A percentile compares a stretch with the other conserved stretches of the same genome.
These are phyloP conservation scores for Cladosporium sp. DNA, from an alignment of 2,329 filamentous ascomycete genomes.

Conservation along the genomic window DNA sequence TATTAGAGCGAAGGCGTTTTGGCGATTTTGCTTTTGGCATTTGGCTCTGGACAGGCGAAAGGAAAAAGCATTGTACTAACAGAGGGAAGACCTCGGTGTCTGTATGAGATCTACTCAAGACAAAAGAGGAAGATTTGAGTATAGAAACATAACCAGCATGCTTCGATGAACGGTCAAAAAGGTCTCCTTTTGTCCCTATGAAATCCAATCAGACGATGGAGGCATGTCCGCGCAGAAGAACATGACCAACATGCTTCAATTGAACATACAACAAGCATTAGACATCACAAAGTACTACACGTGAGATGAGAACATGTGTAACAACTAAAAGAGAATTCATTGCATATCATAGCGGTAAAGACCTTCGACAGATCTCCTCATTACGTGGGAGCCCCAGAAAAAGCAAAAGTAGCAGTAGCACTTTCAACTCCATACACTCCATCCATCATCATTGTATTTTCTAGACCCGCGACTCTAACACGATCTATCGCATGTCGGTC, in stretches of 20 bases:
- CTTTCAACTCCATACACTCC: neutral
- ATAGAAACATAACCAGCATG: no score
- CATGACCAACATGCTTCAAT: neutral
- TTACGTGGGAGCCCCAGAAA: neutral
- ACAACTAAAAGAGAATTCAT: slow-evolving; percentile 3
- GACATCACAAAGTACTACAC: neutral
- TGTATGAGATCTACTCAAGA: no score
- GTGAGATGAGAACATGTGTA: neutral
- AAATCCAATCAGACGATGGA: no score
- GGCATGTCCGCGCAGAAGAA: neutral
- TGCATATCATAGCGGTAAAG: slow-evolving; percentile 4
- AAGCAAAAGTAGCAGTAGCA: neutral
- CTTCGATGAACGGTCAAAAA: no score
- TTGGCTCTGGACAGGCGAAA: neutral
- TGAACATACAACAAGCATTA: no score
- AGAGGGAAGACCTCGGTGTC: no score
- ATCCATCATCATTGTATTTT: neutral
- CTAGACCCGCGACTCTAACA: neutral
- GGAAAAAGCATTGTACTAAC: neutral
- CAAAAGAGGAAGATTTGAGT: no score
- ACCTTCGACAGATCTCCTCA: neutral
- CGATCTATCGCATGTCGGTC: neutral
- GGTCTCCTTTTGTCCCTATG: no score
- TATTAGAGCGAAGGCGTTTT: slow-evolving; percentile 11
- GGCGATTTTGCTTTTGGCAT: neutral